phyloP scores from a whole-genome alignment of 805 yeast species.

The Grigorovia transvaalensis region DNA sequence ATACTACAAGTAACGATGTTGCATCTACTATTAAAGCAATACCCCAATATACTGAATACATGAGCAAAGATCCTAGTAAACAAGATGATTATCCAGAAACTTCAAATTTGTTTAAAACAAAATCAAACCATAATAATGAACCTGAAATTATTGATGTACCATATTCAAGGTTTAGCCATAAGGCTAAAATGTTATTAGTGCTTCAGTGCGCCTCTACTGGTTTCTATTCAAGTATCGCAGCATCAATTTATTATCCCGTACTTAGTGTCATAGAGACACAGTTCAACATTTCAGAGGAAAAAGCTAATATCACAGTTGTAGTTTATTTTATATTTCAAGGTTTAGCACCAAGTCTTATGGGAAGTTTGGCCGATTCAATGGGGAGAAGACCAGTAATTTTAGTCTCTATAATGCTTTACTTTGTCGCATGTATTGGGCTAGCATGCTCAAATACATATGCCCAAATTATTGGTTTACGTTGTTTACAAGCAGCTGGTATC shows the following conservation, averaged over 20 bases:
- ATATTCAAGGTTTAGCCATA: conserved; percentile 35
- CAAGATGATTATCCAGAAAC: background rate
- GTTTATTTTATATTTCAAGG: conserved; percentile 73
- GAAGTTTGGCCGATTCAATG: conserved; percentile 53
- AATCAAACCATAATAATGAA: conserved; percentile 6
- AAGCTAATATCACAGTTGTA: conserved; percentile 62
- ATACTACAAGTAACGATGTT: background rate
- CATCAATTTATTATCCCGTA: conserved; percentile 77
- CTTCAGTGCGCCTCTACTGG: conserved; percentile 38
- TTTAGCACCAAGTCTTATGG: conserved; percentile 57
- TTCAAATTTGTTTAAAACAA: conserved; percentile 1
- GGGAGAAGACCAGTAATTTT: conserved; percentile 68
- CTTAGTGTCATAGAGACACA: conserved; percentile 44
- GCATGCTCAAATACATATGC: conserved; percentile 50
- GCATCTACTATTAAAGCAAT: background rate
- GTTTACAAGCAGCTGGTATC: conserved; percentile 68
- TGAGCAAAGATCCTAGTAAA: background rate
- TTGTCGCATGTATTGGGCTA: conserved; percentile 55
- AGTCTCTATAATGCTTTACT: conserved; percentile 42
- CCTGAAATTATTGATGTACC: conserved; percentile 16
- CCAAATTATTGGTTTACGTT: conserved; percentile 53
- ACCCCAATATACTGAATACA: background rate
- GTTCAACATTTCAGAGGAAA: conserved; percentile 46
- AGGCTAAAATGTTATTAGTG: conserved; percentile 35
- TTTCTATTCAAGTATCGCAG: conserved; percentile 58